phyloP scores from a whole-genome alignment of 176 grass and related monocot genomes.

The Lolium perenne region DNA sequence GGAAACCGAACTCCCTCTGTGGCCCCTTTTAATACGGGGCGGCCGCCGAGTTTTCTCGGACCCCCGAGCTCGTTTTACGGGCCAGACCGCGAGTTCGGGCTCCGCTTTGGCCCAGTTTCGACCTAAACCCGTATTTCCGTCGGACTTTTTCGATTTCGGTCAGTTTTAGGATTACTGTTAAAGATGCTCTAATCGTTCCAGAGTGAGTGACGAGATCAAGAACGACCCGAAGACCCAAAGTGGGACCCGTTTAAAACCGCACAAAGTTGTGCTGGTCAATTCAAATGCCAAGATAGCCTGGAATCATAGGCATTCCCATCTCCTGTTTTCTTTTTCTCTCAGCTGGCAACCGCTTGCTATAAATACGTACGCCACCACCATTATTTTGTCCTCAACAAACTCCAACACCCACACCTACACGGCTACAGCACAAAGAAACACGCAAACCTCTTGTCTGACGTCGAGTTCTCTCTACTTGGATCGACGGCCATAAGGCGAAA shows the following conservation, averaged over 20 bases:
- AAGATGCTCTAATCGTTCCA: background rate
- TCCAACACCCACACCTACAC: background rate
- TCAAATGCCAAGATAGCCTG: background rate
- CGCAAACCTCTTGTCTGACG: background rate
- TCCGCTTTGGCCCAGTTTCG: too few species aligned
- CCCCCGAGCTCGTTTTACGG: too few species aligned
- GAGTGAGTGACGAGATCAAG: background rate
- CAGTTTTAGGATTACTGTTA: too few species aligned
- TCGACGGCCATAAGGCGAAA: background rate
- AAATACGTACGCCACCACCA: background rate
- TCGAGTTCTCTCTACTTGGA: background rate
- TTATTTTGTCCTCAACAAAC: conserved; percentile 24
- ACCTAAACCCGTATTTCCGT: too few species aligned
- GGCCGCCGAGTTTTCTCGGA: too few species aligned
- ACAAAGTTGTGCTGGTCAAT: conserved; percentile 33
- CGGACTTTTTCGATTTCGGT: too few species aligned
- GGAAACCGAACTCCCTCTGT: too few species aligned
- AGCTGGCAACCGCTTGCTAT: conserved; percentile 12
- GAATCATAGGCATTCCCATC: background rate
- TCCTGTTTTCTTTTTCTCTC: background rate
- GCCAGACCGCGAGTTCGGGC: too few species aligned
- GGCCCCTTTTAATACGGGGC: too few species aligned
- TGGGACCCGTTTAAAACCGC: background rate
- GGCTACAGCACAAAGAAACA: background rate
- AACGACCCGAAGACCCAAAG: background rate